A percentile compares a stretch with the other conserved stretches of the same genome.
These are phyloP conservation scores for Fusarium bactridioides DNA, from an alignment of 2,329 filamentous ascomycete genomes.

Conservation along the genomic window DNA sequence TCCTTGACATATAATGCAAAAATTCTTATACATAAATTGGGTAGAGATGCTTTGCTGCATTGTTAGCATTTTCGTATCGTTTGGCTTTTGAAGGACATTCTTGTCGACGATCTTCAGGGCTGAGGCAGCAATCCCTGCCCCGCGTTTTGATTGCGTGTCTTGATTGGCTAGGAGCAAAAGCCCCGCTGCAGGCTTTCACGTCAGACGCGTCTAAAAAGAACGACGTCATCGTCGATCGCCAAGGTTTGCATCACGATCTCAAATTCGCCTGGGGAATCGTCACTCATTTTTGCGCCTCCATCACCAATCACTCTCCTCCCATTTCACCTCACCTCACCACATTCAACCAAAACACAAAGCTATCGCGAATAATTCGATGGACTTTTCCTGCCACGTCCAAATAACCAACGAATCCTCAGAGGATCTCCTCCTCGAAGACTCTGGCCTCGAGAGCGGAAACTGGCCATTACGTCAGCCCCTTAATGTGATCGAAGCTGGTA, in stretches of 20 bases:
- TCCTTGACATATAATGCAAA: accelerated
- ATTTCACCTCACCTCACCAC: not conserved
- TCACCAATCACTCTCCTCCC: not conserved
- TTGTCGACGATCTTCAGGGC: not conserved
- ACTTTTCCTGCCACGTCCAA: conserved; percentile 19
- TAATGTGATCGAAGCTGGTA: conserved; percentile 17
- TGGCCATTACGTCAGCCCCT: conserved; percentile 27
- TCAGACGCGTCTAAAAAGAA: not conserved
- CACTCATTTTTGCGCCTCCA: not conserved
- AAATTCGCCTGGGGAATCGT: not conserved
- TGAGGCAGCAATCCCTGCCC: not conserved
- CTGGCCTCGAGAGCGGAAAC: conserved; percentile 9
- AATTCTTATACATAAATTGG: accelerated
- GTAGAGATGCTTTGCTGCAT: not conserved
- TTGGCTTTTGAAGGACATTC: accelerated
- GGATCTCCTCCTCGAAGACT: conserved; percentile 25
- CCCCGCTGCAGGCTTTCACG: not conserved
- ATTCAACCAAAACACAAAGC: no score
- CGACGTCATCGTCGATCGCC: conserved; percentile 9
- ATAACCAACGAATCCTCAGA: conserved; percentile 12
- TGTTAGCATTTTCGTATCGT: no score
- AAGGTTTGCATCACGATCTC: not conserved
- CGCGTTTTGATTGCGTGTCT: accelerated
- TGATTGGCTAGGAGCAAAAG: not conserved
- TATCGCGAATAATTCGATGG: conserved; percentile 8